phyloP scores from a whole-genome alignment of 202 grass and related monocot species.

The Saccharum hybrid region DNA sequence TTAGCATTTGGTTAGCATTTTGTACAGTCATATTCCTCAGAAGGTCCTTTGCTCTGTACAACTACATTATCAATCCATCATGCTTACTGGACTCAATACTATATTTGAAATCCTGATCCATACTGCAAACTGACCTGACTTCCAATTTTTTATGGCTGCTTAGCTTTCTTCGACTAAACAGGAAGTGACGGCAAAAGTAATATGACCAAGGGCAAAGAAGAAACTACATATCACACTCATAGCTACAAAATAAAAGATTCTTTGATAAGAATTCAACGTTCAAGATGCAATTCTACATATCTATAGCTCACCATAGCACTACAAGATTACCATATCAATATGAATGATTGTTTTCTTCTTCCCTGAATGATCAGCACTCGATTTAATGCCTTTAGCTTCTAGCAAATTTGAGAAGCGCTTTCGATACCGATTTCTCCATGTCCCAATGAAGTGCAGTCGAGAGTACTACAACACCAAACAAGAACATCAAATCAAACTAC shows the following conservation, averaged over 20 bases:
- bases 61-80: neutral
- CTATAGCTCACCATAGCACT: neutral
- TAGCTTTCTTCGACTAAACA: slow-evolving; percentile 27
- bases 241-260: slow-evolving; percentile 3
- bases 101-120: neutral
- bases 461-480: slow-evolving; percentile 64
- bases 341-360: slow-evolving; percentile 76
- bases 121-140: slow-evolving; percentile 5
- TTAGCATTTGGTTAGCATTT: neutral
- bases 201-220: slow-evolving; percentile 15
- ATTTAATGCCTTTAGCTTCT: slow-evolving; percentile 54
- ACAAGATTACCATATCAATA: slow-evolving; percentile 88
- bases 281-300: slow-evolving; percentile 4
- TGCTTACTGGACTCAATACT: neutral
- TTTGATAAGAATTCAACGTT: slow-evolving; percentile 3
- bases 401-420: slow-evolving; percentile 72
- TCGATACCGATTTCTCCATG: slow-evolving; percentile 91
- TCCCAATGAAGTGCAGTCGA: slow-evolving; percentile 96
- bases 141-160: neutral
- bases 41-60: slow-evolving; percentile 4
- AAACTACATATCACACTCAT: slow-evolving; percentile 25
- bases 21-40: neutral
- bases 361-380: slow-evolving; percentile 41
- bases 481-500: slow-evolving; percentile 28
- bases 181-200: neutral